Evolutionary conservation across 306 rosid genomes (phyloP).

Genomic region (Cucumis cinereus): DNA sequence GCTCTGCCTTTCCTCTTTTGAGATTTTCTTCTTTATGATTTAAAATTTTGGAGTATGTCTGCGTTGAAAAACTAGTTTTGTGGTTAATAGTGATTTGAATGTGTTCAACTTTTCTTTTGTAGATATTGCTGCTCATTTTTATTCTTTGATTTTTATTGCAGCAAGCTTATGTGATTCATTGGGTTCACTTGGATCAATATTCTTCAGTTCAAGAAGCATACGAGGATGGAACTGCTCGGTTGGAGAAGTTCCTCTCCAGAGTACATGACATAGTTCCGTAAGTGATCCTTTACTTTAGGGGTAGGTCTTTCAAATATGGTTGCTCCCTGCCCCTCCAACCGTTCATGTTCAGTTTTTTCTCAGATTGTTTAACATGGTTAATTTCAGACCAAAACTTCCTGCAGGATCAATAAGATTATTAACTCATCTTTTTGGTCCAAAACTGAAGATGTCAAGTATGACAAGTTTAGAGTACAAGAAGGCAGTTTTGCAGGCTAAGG

Average conservation of each 20-base stretch:
- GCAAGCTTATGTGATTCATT: slow-evolving; percentile 83
- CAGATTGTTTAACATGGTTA: slow-evolving; percentile 7
- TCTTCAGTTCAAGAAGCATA: slow-evolving; percentile 66
- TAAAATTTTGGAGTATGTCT: not conserved
- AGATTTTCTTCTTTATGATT: not conserved
- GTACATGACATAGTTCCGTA: slow-evolving; percentile 79
- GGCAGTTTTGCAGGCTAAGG: slow-evolving; percentile 79
- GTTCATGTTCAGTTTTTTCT: not conserved
- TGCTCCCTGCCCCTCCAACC: not conserved
- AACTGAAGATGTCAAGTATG: slow-evolving; percentile 64
- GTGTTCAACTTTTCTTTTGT: not conserved
- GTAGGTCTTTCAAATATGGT: not conserved
- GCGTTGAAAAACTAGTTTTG: not conserved
- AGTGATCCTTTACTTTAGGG: slow-evolving; percentile 20
- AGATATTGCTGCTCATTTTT: not conserved
- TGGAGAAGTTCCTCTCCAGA: slow-evolving; percentile 55
- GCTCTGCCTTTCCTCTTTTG: not conserved
- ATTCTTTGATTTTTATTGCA: slow-evolving; percentile 17
- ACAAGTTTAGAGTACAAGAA: slow-evolving; percentile 68
- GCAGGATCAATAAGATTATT: slow-evolving; percentile 68
- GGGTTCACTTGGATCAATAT: slow-evolving; percentile 74
- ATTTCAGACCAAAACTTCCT: slow-evolving; percentile 54
- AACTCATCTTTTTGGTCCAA: slow-evolving; percentile 59
- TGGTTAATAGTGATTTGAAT: not conserved
- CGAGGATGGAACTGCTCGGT: slow-evolving; percentile 39